Base-by-base conservation (phyloP, 768 basidiomycete species). In the Coprinellus micaceus region DNA sequence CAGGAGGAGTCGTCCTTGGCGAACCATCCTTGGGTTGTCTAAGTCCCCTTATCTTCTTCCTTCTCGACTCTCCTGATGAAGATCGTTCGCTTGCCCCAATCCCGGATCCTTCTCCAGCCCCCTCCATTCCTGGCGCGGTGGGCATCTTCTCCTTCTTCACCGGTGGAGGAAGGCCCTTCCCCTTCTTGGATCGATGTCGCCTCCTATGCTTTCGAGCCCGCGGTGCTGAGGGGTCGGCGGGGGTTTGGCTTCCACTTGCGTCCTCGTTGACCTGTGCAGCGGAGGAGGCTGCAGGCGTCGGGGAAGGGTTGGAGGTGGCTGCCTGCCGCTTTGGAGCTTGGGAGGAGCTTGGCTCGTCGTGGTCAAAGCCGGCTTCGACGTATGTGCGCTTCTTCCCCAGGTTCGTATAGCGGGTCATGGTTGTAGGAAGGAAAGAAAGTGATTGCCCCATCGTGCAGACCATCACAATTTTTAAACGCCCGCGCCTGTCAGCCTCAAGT, bases 341-440 rank as follows among this genome's bases (percentile, higher is more conserved):
- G 45, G 2, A 9, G 28, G 2, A 22, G 15, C 28, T 2, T n/a
- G 11, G 39, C 24, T 15, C 36, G 29, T 19, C 30, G 4, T 51
- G 26, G 21, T 67, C 62, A 60, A 87, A 82, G 0, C 81, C 83
- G 13, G 88, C 85, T 58, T 91, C 76, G 13, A 90, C 60, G 63
- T 89, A 83, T 4, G 83, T 85, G 49, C 89, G 74, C 66, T 91
- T 92, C 52, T 80, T 77, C n/a, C 84, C 85, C 67, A 91, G 78
- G 61, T 82, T 84, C 9, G 90, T 89, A 55, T 84, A 73, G 41
- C 89, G 82, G 13, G 89, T 90, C 89, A 91, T 91, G 24, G 46
- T 24, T 12, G 46, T 13, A 11, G 25, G 11, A n/a, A 28, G 12
- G 19, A 28, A 24, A 47, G 46, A 15, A 28, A 47, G 25, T 19